Percentiles rank a stretch among this genome's conserved stretches.
Conservation (phyloP, 805 yeast species). For the Yarrowia sp. region DNA sequence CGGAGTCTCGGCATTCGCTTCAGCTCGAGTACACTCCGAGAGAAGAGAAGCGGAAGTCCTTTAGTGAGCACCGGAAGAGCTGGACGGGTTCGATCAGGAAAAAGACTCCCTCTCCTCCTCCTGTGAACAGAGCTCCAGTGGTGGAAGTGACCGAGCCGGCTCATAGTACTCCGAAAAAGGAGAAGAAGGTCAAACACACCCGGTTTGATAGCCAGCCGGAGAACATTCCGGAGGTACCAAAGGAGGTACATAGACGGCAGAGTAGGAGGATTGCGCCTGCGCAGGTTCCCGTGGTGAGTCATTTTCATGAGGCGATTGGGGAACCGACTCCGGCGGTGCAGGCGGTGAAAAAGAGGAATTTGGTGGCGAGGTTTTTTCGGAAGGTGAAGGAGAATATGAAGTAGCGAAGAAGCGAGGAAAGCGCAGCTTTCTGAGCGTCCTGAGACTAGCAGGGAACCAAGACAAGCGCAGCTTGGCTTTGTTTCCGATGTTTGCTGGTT, state of each 20-base stretch:
- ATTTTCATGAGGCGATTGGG: constrained; percentile 12
- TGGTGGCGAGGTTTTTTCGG: constrained; percentile 9
- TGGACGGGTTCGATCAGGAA: not conserved
- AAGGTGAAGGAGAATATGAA: constrained; percentile 19
- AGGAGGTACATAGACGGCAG: not conserved
- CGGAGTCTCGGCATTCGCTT: not conserved
- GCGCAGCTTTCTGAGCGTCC: too few relatives aligned
- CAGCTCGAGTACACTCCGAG: not conserved
- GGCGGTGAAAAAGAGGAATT: constrained; percentile 1
- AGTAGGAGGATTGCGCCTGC: not conserved
- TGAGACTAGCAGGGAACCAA: too few relatives aligned
- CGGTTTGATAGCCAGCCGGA: constrained; percentile 13
- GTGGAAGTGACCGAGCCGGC: not conserved
- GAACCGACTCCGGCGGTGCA: constrained; percentile 7
- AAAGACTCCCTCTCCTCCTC: not conserved
- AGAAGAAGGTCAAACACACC: not conserved
- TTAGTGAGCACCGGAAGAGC: constrained; percentile 1
- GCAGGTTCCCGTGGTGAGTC: not conserved
- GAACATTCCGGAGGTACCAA: not conserved
- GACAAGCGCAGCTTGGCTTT: too few relatives aligned
- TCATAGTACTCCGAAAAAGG: not conserved
- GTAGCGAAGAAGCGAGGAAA: not conserved
- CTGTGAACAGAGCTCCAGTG: not conserved
- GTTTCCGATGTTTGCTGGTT: too few relatives aligned
- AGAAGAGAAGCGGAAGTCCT: not conserved